Evolutionary conservation across 78 protist species (phyloP).

Genomic region (Dictyostelium capitatum): DNA sequence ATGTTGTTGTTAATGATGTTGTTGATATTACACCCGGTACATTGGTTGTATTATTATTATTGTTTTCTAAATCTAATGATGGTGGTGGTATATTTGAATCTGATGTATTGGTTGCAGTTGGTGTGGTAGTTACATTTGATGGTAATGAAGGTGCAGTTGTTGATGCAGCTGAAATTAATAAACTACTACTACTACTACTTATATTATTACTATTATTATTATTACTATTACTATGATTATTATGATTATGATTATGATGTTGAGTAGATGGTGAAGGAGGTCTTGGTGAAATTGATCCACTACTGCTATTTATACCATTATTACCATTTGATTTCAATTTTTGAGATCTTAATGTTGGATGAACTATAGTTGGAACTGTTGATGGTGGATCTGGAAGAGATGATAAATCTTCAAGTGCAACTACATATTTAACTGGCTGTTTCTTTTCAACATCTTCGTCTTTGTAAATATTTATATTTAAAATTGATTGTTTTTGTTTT

Average conservation of each 20-base stretch:
- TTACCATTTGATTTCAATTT: background rate
- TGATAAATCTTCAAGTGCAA: slow-evolving; percentile 34
- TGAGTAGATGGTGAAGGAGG: slow-evolving; percentile 18
- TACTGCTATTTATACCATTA: background rate
- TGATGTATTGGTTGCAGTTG: background rate
- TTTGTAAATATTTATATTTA: slow-evolving; percentile 11
- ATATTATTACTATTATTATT: background rate
- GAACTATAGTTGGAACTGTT: slow-evolving; percentile 19
- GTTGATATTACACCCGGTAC: background rate
- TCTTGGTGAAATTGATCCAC: slow-evolving; percentile 10
- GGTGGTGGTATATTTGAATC: slow-evolving; percentile 1
- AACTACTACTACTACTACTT: background rate
- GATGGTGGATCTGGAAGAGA: slow-evolving; percentile 65
- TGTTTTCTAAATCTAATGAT: background rate
- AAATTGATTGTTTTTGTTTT: background rate
- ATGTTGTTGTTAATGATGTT: background rate
- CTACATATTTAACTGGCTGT: background rate
- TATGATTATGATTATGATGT: background rate
- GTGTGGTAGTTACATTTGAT: background rate
- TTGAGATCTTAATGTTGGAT: background rate
- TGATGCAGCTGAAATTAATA: slow-evolving; percentile 5
- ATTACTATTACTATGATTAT: background rate
- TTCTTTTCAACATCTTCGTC: slow-evolving; percentile 7
- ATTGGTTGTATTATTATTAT: background rate
- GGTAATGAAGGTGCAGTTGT: slow-evolving; percentile 16